phyloP scores from a whole-genome alignment of 345 rosid species.

The Triadica sebifera region DNA sequence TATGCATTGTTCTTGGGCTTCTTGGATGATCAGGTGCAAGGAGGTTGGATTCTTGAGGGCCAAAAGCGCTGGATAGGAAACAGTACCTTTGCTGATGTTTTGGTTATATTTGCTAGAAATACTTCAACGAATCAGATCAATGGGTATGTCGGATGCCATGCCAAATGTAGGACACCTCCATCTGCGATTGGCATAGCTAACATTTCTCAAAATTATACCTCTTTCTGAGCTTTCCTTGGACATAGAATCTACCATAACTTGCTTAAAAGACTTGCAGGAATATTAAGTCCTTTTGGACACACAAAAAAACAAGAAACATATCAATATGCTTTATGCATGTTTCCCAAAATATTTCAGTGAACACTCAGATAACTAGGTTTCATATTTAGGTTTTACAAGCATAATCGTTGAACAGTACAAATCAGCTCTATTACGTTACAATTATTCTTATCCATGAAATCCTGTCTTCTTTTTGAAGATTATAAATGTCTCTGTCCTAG shows the following conservation, averaged over 20 bases:
- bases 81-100: conserved; percentile 91
- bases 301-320: not conserved
- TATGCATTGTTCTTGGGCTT: conserved; percentile 12
- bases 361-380: not conserved
- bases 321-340: not conserved
- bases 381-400: not conserved
- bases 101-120: conserved; percentile 81
- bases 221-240: not conserved
- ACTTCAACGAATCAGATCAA: conserved; percentile 75
- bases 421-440: not conserved
- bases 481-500: no score
- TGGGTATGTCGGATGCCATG: conserved; percentile 48
- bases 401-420: not conserved
- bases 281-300: not conserved
- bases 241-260: not conserved
- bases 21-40: conserved; percentile 54
- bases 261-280: not conserved
- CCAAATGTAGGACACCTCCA: not conserved
- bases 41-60: conserved; percentile 90
- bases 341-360: not conserved
- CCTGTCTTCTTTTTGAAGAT: no score
- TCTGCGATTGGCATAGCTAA: not conserved
- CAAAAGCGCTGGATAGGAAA: conserved; percentile 99
- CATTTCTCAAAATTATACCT: not conserved
- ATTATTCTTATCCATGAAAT: not conserved